phyloP scores from a whole-genome alignment of 2,329 filamentous ascomycete species.

The Claviceps lovelessii region DNA sequence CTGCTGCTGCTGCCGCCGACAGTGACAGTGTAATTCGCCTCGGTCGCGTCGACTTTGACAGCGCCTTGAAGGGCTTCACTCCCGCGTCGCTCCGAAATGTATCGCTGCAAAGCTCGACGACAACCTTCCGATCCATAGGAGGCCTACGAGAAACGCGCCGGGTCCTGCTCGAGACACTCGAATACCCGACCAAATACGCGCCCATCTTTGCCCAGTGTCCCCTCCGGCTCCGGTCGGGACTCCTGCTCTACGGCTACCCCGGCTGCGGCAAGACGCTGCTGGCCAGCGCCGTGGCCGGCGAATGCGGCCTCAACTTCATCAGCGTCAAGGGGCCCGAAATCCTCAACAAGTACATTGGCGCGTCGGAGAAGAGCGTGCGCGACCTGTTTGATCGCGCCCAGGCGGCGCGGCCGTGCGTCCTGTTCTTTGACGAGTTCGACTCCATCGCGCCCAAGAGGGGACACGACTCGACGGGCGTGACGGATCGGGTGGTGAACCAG shows the following conservation, averaged over 20 bases:
- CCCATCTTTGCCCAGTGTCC: slow-evolving; percentile 96
- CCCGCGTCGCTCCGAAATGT: slow-evolving; percentile 91
- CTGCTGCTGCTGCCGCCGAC: slow-evolving; percentile 18
- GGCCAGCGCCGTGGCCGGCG: slow-evolving; percentile 90
- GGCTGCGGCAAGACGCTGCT: slow-evolving; percentile 94
- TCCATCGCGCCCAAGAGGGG: slow-evolving; percentile 94
- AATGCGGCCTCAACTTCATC: slow-evolving; percentile 97
- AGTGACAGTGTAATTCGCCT: slow-evolving; percentile 42
- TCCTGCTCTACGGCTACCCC: slow-evolving; percentile 87
- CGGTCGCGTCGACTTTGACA: slow-evolving; percentile 61
- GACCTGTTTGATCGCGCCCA: slow-evolving; percentile 88
- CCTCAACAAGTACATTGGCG: slow-evolving; percentile 97
- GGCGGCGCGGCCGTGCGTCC: slow-evolving; percentile 79
- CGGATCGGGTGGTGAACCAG: slow-evolving; percentile 95
- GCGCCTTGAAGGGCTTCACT: slow-evolving; percentile 80
- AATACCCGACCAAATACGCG: slow-evolving; percentile 95
- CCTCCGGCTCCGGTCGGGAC: slow-evolving; percentile 79
- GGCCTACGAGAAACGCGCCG: slow-evolving; percentile 75
- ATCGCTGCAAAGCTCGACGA: slow-evolving; percentile 81
- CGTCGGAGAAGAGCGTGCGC: slow-evolving; percentile 88
- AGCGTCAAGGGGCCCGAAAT: slow-evolving; percentile 97
- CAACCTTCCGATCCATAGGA: slow-evolving; percentile 83
- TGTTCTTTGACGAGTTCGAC: slow-evolving; percentile 99
- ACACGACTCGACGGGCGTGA: slow-evolving; percentile 96
- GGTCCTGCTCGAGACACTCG: slow-evolving; percentile 83